These are phyloP conservation scores for Penicillium sp. DNA, from an alignment of 2,329 filamentous ascomycete species.

Conservation along the genomic window DNA sequence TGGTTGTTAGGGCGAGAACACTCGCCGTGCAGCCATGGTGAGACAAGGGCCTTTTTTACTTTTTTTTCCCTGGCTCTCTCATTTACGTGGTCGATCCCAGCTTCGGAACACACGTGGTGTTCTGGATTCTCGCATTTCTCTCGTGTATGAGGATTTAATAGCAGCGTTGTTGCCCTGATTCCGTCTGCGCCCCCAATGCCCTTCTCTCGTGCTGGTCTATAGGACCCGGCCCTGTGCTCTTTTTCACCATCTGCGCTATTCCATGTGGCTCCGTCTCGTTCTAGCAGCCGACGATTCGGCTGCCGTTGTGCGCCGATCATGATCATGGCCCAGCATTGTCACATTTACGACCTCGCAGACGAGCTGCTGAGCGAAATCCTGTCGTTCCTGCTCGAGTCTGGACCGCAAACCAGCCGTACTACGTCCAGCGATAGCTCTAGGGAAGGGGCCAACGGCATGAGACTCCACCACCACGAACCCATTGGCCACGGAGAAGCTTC, in stretches of 20 bases:
- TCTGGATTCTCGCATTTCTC: too few species aligned
- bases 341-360: constrained; percentile 37
- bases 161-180: constrained; percentile 6
- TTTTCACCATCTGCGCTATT: constrained; percentile 15
- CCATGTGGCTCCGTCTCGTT: constrained; percentile 33
- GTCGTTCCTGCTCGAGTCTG: constrained; percentile 27
- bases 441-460: constrained; percentile 8
- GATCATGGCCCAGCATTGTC: constrained; percentile 35
- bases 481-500: constrained; percentile 29
- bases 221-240: constrained; percentile 10
- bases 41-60: constrained; percentile 26
- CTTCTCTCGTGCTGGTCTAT: constrained; percentile 13
- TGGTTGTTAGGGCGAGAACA: constrained; percentile 22
- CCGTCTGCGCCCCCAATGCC: constrained; percentile 9
- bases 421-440: constrained; percentile 1
- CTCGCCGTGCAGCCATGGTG: constrained; percentile 26
- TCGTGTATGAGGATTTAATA: too few species aligned
- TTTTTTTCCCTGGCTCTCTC: constrained; percentile 8
- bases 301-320: constrained; percentile 31
- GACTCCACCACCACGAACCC: neutral
- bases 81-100: too few species aligned
- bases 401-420: constrained; percentile 8
- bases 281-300: constrained; percentile 35
- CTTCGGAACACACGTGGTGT: too few species aligned
- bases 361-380: constrained; percentile 37